Evolutionary conservation across 805 yeast species (phyloP).

Genomic region (Priceomyces melissophilus): DNA sequence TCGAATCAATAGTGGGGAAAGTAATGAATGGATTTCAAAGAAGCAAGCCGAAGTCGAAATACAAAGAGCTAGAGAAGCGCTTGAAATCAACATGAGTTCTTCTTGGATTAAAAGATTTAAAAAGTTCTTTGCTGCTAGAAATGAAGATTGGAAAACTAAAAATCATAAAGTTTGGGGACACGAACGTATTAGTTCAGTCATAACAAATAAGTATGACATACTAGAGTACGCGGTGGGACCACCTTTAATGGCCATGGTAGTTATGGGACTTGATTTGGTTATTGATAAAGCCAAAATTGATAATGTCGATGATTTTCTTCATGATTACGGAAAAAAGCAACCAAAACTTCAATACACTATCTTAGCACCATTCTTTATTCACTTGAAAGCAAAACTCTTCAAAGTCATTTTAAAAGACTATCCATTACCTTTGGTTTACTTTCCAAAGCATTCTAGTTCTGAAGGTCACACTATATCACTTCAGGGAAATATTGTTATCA

Average conservation of each 20-base stretch:
- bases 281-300: constrained; percentile 24
- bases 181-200: constrained; percentile 26
- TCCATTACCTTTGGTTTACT: constrained; percentile 54
- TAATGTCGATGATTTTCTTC: constrained; percentile 37
- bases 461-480: constrained; percentile 25
- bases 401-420: constrained; percentile 51
- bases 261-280: constrained; percentile 28
- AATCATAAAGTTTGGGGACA: constrained; percentile 30
- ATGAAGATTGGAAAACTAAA: constrained; percentile 23
- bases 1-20: neutral
- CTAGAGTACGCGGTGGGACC: constrained; percentile 34
- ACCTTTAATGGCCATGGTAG: constrained; percentile 25
- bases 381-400: constrained; percentile 41
- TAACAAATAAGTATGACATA: constrained; percentile 32
- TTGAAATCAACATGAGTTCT: constrained; percentile 25
- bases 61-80: constrained; percentile 20
- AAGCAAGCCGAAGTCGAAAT: constrained; percentile 27
- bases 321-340: constrained; percentile 42
- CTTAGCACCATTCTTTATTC: constrained; percentile 47
- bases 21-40: constrained; percentile 7
- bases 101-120: constrained; percentile 34
- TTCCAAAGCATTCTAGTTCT: constrained; percentile 33
- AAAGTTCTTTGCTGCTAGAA: constrained; percentile 20
- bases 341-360: constrained; percentile 56
- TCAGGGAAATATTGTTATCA: constrained; percentile 49